Evolutionary conservation across 768 basidiomycete genomes (phyloP).

Genomic region (Suillus cothurnatus): DNA sequence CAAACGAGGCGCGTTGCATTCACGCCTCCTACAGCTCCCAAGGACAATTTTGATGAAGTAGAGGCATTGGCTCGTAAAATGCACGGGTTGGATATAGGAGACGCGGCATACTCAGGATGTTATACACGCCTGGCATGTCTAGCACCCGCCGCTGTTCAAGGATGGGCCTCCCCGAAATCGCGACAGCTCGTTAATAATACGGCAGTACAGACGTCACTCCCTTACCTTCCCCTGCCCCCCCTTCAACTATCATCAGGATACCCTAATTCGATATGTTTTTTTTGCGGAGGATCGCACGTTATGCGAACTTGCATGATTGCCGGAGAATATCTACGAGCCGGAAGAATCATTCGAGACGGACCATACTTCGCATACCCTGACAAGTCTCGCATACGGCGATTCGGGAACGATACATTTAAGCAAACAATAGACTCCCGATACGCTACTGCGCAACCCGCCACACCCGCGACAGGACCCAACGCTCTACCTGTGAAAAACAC

Average conservation of each 20-base stretch:
- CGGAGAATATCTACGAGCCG: neutral
- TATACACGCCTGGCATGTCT: neutral
- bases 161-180: no score
- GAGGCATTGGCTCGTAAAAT: neutral
- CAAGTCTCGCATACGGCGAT: neutral
- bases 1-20: no score
- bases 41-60: no score
- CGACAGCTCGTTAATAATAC: no score
- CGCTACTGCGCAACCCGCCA: accelerated
- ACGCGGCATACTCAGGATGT: neutral
- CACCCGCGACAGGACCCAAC: neutral
- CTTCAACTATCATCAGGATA: no score
- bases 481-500: neutral
- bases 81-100: neutral
- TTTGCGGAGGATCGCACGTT: neutral
- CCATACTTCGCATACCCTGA: neutral
- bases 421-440: neutral
- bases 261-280: neutral
- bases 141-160: neutral
- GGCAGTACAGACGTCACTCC: accelerated
- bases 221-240: neutral
- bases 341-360: neutral
- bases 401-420: neutral
- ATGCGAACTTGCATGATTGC: neutral
- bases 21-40: no score